Evolutionary conservation across 495 filamentous ascomycete species (phyloP).

Genomic region (Trichoderma erinaceum): DNA sequence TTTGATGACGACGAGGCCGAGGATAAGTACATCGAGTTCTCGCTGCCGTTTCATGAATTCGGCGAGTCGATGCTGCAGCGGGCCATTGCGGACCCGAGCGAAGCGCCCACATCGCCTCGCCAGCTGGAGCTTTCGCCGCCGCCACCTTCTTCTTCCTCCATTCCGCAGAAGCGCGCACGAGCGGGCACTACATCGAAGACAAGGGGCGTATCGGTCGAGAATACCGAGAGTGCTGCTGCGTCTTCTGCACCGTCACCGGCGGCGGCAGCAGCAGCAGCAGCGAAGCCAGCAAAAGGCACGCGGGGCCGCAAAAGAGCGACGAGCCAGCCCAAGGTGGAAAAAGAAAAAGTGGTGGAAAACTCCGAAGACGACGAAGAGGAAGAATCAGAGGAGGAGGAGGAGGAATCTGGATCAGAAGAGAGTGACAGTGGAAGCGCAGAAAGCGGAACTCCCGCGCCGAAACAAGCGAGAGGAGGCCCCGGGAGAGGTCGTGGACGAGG

Average conservation of each 20-base stretch:
- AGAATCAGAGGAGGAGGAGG: constrained; percentile 27
- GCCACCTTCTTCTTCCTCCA: constrained; percentile 28
- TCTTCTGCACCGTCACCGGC: constrained; percentile 29
- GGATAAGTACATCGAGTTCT: constrained; percentile 58
- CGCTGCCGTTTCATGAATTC: constrained; percentile 71
- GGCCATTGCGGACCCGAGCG: constrained; percentile 53
- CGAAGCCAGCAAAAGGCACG: constrained; percentile 30
- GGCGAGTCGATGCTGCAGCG: constrained; percentile 66
- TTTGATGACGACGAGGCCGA: constrained; percentile 51
- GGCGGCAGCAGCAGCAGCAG: constrained; percentile 29
- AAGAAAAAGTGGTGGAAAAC: constrained; percentile 54
- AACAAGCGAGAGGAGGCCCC: constrained; percentile 20
- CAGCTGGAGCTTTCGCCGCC: constrained; percentile 38
- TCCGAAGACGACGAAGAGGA: constrained; percentile 36
- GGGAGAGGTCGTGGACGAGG: constrained; percentile 22
- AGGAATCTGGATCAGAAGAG: constrained; percentile 24
- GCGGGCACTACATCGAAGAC: constrained; percentile 35
- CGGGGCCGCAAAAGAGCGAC: constrained; percentile 36
- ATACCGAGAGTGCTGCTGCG: constrained; percentile 42
- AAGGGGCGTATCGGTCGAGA: constrained; percentile 47
- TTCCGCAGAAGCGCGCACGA: constrained; percentile 44
- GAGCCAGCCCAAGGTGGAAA: constrained; percentile 41
- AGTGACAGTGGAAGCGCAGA: constrained; percentile 29
- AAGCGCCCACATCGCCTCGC: constrained; percentile 49
- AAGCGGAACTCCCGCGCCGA: constrained; percentile 23